Evolutionary conservation across 2,329 filamentous ascomycete species (phyloP).

Genomic region (Microascus cirrosus): DNA sequence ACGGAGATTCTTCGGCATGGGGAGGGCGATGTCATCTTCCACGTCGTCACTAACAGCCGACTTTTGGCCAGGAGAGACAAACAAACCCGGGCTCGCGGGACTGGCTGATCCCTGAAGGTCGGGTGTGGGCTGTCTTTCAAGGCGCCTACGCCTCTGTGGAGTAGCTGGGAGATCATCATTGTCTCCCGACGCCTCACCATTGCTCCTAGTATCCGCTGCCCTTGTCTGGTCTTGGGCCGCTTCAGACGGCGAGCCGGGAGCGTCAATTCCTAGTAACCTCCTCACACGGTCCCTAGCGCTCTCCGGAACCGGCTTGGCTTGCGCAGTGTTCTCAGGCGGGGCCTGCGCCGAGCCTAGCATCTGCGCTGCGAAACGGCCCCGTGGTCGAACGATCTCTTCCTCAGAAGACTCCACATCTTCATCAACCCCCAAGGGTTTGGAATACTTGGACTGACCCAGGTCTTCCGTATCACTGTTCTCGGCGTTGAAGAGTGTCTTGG

Average conservation of each 20-base stretch:
- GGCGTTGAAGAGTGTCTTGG: constrained; percentile 39
- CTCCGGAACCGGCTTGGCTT: constrained; percentile 8
- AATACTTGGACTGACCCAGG: constrained; percentile 4
- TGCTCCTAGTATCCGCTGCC: constrained; percentile 16
- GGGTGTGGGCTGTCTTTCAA: constrained; percentile 21
- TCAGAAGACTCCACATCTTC: constrained; percentile 10
- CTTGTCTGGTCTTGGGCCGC: constrained; percentile 16
- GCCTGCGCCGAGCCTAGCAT: constrained; percentile 34
- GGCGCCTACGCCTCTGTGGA: constrained; percentile 26
- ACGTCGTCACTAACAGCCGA: constrained; percentile 12
- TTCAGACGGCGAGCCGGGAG: constrained; percentile 12
- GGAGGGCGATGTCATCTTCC: constrained; percentile 31
- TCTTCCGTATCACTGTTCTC: constrained; percentile 40
- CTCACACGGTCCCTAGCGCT: constrained; percentile 29
- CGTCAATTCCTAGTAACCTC: constrained; percentile 24
- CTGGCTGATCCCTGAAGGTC: constrained; percentile 13
- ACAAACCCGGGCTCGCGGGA: constrained; percentile 31
- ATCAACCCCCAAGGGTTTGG: constrained; percentile 4
- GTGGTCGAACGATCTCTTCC: constrained; percentile 33
- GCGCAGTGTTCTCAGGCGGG: constrained; percentile 5
- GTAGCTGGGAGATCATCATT: constrained; percentile 28
- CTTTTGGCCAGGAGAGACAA: constrained; percentile 37
- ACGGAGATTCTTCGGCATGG: constrained; percentile 38
- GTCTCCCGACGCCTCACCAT: constrained; percentile 22
- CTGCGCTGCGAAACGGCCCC: constrained; percentile 52